These are phyloP conservation scores for Ophiocytium majus DNA, from an alignment of 352 stramenopile species.

Conservation along the genomic window DNA sequence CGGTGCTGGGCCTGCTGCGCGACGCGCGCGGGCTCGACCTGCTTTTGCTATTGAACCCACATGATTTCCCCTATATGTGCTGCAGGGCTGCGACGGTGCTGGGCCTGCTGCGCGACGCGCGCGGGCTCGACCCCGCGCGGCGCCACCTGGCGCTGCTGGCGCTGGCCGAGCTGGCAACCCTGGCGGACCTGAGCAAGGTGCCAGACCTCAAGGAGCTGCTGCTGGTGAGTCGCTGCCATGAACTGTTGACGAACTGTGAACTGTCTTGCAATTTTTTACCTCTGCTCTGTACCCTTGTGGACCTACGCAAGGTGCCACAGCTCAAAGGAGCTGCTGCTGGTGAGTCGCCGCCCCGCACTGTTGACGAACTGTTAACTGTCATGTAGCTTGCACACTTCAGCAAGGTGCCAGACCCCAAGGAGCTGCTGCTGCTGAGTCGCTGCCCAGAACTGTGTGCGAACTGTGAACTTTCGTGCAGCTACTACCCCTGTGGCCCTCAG, in stretches of 20 bases:
- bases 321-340: constrained; percentile 40
- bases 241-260: too few species aligned
- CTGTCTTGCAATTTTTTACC: too few species aligned
- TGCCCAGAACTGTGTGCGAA: too few species aligned
- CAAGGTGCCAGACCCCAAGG: constrained; percentile 65
- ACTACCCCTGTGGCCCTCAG: constrained; percentile 81
- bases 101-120: constrained; percentile 46
- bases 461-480: too few species aligned
- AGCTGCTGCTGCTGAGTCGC: constrained; percentile 27
- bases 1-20: constrained; percentile 43
- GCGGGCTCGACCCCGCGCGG: constrained; percentile 47
- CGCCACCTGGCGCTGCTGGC: constrained; percentile 85
- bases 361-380: too few species aligned
- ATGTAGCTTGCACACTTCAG: constrained; percentile 82
- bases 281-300: constrained; percentile 80
- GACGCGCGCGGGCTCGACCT: constrained; percentile 43
- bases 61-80: too few species aligned
- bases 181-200: constrained; percentile 78
- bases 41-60: too few species aligned
- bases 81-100: constrained; percentile 33
- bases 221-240: constrained; percentile 7
- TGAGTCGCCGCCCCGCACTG: background rate
- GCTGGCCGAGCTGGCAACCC: constrained; percentile 88
- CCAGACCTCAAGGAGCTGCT: constrained; percentile 60
- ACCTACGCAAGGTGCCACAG: constrained; percentile 74